phyloP scores from a whole-genome alignment of 164 flowering plant species.

The Dillenia turbinata region DNA sequence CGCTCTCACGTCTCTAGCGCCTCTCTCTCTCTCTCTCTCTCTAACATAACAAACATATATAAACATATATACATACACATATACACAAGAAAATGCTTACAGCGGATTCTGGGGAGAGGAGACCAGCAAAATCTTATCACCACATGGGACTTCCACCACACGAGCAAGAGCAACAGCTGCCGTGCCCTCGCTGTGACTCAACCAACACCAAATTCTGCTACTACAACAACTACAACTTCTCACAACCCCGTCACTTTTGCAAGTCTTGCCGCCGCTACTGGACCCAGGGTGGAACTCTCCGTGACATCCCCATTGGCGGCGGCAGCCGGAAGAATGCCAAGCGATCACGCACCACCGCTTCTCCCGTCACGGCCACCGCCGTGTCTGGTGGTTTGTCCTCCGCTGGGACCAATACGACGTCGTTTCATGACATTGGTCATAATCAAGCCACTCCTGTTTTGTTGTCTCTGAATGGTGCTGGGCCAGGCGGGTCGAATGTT shows the following conservation, averaged over 20 bases:
- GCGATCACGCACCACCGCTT: conserved; percentile 37
- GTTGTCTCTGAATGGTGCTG: conserved; percentile 7
- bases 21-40: neutral
- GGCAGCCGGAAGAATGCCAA: conserved; percentile 53
- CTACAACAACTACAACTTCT: conserved; percentile 83
- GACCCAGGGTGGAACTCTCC: conserved; percentile 76
- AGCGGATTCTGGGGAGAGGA: conserved; percentile 26
- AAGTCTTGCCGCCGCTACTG: conserved; percentile 74
- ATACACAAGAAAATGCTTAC: conserved; percentile 17
- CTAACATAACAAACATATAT: neutral
- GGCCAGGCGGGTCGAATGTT: conserved; percentile 10
- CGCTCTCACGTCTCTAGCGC: neutral
- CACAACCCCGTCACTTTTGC: conserved; percentile 82
- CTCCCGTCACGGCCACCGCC: conserved; percentile 11
- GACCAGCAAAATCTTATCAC: conserved; percentile 11
- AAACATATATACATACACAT: neutral
- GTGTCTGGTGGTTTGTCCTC: conserved; percentile 1
- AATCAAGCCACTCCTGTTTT: conserved; percentile 18
- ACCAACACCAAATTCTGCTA: conserved; percentile 77
- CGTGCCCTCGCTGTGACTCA: conserved; percentile 71
- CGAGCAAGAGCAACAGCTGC: conserved; percentile 49
- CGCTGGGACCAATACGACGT: too few species aligned
- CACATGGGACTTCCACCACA: conserved; percentile 35
- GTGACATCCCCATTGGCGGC: conserved; percentile 74
- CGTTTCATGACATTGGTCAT: neutral